phyloP scores from a whole-genome alignment of 2,329 filamentous ascomycete genomes.

The Claviceps humidiphila region DNA sequence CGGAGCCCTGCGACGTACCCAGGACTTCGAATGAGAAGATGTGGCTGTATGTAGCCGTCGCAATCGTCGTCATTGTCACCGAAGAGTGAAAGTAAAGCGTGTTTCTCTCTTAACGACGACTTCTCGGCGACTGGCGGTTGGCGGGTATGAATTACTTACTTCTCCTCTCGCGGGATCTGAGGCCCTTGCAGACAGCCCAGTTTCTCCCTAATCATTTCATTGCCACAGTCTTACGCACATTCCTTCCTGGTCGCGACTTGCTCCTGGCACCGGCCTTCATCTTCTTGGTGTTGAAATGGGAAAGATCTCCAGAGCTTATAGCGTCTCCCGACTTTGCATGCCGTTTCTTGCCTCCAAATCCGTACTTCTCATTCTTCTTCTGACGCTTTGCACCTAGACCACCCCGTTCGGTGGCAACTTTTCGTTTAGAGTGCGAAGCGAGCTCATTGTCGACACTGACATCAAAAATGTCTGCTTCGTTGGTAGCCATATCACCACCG shows the following conservation, averaged over 20 bases:
- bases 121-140: too few species aligned
- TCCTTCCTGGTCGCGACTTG: slow-evolving; percentile 38
- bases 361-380: slow-evolving; percentile 92
- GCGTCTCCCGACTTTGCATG: slow-evolving; percentile 86
- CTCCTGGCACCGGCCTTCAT: slow-evolving; percentile 55
- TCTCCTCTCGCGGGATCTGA: too few species aligned
- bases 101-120: too few species aligned
- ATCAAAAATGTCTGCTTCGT: slow-evolving; percentile 83
- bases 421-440: slow-evolving; percentile 22
- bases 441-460: slow-evolving; percentile 65
- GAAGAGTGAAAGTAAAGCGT: too few species aligned
- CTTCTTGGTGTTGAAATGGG: slow-evolving; percentile 63
- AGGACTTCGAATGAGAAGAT: too few species aligned
- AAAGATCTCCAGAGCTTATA: slow-evolving; percentile 65
- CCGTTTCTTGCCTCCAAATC: slow-evolving; percentile 92
- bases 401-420: slow-evolving; percentile 24
- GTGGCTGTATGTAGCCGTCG: too few species aligned
- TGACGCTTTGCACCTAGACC: slow-evolving; percentile 50
- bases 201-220: slow-evolving; percentile 9
- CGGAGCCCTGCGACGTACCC: too few species aligned
- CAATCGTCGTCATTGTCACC: too few species aligned
- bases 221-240: slow-evolving; percentile 31
- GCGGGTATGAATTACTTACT: too few species aligned
- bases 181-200: too few species aligned
- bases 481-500: slow-evolving; percentile 45